These are phyloP conservation scores for Collybiopsis luxurians DNA, from an alignment of 768 basidiomycete species.

Conservation along the genomic window DNA sequence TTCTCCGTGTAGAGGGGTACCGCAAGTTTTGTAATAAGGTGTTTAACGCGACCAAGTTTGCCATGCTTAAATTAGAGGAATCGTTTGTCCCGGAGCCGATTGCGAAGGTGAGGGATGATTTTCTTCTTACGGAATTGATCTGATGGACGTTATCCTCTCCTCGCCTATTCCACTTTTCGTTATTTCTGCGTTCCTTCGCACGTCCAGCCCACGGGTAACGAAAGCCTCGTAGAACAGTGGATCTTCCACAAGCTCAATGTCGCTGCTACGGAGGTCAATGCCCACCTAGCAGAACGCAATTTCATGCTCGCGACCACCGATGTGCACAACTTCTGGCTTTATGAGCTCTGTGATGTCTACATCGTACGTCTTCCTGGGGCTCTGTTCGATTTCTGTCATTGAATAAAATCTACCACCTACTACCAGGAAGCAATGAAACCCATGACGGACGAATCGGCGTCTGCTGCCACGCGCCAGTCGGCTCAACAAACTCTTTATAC, in stretches of 20 bases:
- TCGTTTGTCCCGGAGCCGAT: conserved; percentile 72
- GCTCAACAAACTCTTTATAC: conserved; percentile 96
- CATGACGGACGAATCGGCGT: conserved; percentile 81
- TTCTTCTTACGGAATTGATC: neutral
- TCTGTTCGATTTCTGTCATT: neutral
- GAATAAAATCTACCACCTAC: conserved; percentile 1
- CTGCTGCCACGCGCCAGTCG: conserved; percentile 62
- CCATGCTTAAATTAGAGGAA: conserved; percentile 94
- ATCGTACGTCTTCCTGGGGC: conserved; percentile 56
- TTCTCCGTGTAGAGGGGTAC: conserved; percentile 94
- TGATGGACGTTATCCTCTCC: conserved; percentile 7
- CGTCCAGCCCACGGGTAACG: conserved; percentile 82
- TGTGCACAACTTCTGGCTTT: conserved; percentile 94
- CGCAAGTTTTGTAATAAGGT: conserved; percentile 99
- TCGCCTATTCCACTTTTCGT: no score
- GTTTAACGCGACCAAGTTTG: conserved; percentile 98
- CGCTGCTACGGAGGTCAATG: conserved; percentile 76
- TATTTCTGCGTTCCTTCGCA: no score
- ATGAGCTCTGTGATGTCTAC: conserved; percentile 99
- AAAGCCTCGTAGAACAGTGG: conserved; percentile 93
- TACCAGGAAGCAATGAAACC: conserved; percentile 96
- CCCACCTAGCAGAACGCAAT: conserved; percentile 72
- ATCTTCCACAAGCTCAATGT: conserved; percentile 91
- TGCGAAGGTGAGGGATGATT: conserved; percentile 50
- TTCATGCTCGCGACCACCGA: conserved; percentile 90